A percentile compares a stretch with the other conserved stretches of the same genome.
phyloP scores from a whole-genome alignment of 306 rosid species.

The Pyrus betulifolia region DNA sequence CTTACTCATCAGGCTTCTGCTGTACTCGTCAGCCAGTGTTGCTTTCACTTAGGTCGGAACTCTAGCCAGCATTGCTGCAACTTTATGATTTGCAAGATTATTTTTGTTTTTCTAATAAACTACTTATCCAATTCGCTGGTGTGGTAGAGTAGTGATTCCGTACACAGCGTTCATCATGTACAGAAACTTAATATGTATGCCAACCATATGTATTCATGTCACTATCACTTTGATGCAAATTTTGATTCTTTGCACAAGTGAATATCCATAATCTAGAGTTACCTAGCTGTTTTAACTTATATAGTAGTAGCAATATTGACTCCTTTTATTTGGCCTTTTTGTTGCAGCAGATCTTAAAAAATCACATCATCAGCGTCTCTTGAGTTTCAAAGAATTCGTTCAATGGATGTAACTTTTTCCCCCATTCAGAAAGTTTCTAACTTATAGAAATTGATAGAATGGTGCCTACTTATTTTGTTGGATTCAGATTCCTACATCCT shows the following conservation, averaged over 20 bases:
- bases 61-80: not conserved
- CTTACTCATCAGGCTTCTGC: constrained; percentile 73
- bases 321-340: constrained; percentile 1
- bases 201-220: too few species aligned
- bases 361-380: constrained; percentile 93
- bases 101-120: not conserved
- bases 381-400: constrained; percentile 87
- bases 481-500: not conserved
- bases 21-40: not conserved
- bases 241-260: too few species aligned
- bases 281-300: not conserved
- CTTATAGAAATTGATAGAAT: not conserved
- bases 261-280: not conserved
- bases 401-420: constrained; percentile 48
- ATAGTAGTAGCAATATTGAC: not conserved
- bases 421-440: not conserved
- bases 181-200: too few species aligned
- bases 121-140: too few species aligned
- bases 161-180: too few species aligned
- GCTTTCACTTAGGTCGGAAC: not conserved
- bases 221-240: too few species aligned
- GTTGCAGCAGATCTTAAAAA: constrained; percentile 76
- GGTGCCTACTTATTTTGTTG: not conserved
- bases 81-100: not conserved
- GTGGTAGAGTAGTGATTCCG: too few species aligned